A percentile compares a stretch with the other conserved stretches of the same genome.
Conservation (phyloP, 2,329 filamentous ascomycete species). For the Truncatella angustata region DNA sequence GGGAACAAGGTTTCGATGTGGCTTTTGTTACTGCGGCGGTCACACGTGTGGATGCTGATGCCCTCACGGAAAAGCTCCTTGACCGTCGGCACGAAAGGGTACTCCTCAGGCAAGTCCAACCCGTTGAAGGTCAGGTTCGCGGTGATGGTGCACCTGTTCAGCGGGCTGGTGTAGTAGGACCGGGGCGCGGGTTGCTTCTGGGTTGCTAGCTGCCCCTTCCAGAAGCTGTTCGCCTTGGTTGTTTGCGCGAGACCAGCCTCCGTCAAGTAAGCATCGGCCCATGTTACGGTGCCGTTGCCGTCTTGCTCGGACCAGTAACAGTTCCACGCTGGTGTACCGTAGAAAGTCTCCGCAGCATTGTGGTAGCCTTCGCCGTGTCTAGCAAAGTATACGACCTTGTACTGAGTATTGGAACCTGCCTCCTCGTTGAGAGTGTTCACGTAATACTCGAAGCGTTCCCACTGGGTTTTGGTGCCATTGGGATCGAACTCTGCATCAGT, state of each 20-base stretch:
- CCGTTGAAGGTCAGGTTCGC: constrained; percentile 59
- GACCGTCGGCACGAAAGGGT: constrained; percentile 55
- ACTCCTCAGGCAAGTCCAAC: constrained; percentile 47
- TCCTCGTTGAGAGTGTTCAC: constrained; percentile 53
- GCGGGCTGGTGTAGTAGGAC: constrained; percentile 63
- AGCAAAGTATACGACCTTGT: constrained; percentile 67
- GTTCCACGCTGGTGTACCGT: constrained; percentile 69
- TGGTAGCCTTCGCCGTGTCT: constrained; percentile 69
- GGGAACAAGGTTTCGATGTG: constrained; percentile 54
- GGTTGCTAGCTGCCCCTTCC: constrained; percentile 48
- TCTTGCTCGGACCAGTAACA: constrained; percentile 66
- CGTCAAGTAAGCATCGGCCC: constrained; percentile 65
- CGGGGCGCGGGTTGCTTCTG: constrained; percentile 60
- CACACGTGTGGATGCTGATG: constrained; percentile 67
- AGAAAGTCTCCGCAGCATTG: constrained; percentile 62
- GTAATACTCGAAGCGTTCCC: constrained; percentile 62
- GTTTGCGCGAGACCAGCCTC: constrained; percentile 56
- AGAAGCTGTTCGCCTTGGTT: constrained; percentile 56
- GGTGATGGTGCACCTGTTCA: constrained; percentile 62
- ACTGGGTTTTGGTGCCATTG: constrained; percentile 50
- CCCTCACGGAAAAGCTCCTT: constrained; percentile 67
- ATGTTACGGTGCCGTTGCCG: constrained; percentile 61
- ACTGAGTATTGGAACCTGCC: constrained; percentile 44
- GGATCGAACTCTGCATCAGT: constrained; percentile 45
- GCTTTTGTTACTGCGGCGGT: constrained; percentile 55